A percentile compares a stretch with the other conserved stretches of the same genome.
Conservation (phyloP, 2,329 filamentous ascomycete species). For the Gyromitra esculenta region DNA sequence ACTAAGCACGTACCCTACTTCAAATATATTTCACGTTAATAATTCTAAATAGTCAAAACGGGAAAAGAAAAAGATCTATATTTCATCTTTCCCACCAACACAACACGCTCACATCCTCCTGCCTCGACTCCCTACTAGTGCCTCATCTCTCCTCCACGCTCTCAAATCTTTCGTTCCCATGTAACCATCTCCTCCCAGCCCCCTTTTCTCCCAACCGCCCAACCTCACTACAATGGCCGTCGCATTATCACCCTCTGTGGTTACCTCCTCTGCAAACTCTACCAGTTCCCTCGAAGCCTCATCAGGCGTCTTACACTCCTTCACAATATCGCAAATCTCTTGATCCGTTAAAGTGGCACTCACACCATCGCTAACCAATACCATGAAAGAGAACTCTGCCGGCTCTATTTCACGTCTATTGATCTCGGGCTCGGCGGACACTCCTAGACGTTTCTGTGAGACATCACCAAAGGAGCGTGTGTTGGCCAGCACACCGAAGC, state of each 20-base stretch:
- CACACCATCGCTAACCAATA: constrained; percentile 88
- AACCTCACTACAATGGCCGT: constrained; percentile 74
- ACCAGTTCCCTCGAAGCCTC: constrained; percentile 82
- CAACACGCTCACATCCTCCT: constrained; percentile 61
- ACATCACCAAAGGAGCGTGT: constrained; percentile 95
- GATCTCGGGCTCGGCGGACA: constrained; percentile 92
- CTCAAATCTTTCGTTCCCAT: constrained; percentile 91
- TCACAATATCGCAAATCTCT: constrained; percentile 94
- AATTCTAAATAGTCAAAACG: background rate
- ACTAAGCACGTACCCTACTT: no score
- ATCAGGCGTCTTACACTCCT: constrained; percentile 91
- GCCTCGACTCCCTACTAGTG: constrained; percentile 79
- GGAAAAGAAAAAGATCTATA: background rate
- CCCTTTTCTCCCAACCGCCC: constrained; percentile 75
- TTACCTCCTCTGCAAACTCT: constrained; percentile 87
- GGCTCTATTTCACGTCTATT: constrained; percentile 79
- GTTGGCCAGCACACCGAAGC: constrained; percentile 91
- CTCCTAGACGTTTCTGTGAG: constrained; percentile 87
- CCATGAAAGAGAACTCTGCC: constrained; percentile 87
- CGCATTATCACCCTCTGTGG: constrained; percentile 71
- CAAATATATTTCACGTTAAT: background rate
- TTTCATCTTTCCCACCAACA: background rate
- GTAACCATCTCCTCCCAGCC: constrained; percentile 86
- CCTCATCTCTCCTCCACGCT: constrained; percentile 82
- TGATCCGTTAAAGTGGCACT: constrained; percentile 87